Base-by-base conservation (phyloP, 192 early-diverging fungal genomes). In the Geranomyces michiganensis region DNA sequence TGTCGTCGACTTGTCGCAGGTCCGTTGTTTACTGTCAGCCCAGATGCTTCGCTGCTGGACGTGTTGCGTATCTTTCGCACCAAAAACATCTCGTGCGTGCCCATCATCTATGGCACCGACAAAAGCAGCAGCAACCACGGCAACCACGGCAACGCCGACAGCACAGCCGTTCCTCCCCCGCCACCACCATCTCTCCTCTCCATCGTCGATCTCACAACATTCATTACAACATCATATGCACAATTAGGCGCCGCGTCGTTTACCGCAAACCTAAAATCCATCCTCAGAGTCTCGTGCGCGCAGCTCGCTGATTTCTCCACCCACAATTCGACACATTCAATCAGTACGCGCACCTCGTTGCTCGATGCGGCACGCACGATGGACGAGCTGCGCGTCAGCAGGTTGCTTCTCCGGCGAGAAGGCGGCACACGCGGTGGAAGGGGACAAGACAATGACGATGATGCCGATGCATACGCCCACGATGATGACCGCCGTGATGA, bases 41-140 rank as follows among this genome's bases (percentile, higher is more conserved):
- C 74, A 14, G n/a, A 24, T 15, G 49, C 43, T 6, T 59, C 67
- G 44, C 45, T 76, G 41, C 22, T 62, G 14, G 68, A 76, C 27
- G 62, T 56, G 27, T 1, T 76, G 24, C 53, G 71, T 60, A 70
- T 49, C 19, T 70, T 75, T 49, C 55, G 66, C 22, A 24, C 30
- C 3, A 64, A 76, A 32, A 70, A 76, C 31, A 76, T 76, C n/a
- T 71, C 68, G 19, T 76, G 68, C 36, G 69, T 56, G n/a, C 75
- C 75, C 5, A 65, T 76, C 29, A n/a, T n/a, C 22, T 55, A n/a
- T 14, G 46, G 47, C 12, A 1, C 13, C 22, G 22, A 14, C n/a
- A 33, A 30, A 31, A 47, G 30, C 29, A 53, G 48, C 12, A 21
- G 24, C 12, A 51, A 26, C 33, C 0, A 8, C 61, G 5, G 12